phyloP scores from a whole-genome alignment of 2,329 filamentous ascomycete species.

The Cytospora paraplurivora region DNA sequence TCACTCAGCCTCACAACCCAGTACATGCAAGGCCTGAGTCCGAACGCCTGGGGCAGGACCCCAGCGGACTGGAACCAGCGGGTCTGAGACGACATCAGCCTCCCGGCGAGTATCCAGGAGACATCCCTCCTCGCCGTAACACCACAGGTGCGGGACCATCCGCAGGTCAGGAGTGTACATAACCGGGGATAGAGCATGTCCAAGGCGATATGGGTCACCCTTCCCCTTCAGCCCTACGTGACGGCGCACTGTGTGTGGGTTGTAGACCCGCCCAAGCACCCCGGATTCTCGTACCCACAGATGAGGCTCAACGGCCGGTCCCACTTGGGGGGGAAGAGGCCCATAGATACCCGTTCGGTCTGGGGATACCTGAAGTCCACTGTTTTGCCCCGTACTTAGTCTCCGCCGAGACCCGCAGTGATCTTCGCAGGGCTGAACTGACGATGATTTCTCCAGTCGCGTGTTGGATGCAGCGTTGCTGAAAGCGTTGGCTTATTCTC shows the following conservation, averaged over 20 bases:
- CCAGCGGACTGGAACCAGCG: no score
- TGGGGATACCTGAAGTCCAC: not conserved
- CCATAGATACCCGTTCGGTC: not conserved
- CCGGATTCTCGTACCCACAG: not conserved
- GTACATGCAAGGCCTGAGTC: not conserved
- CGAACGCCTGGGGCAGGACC: no score
- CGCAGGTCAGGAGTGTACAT: no score
- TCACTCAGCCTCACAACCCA: not conserved
- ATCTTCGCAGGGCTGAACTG: not conserved
- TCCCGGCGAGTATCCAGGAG: no score
- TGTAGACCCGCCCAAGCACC: not conserved
- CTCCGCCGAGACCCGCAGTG: not conserved
- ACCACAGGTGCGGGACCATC: no score
- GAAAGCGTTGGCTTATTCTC: not conserved
- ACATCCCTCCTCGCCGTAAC: no score
- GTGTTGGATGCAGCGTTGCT: not conserved
- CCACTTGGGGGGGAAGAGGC: not conserved
- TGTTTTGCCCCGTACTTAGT: not conserved
- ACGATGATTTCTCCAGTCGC: not conserved
- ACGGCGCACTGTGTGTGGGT: not conserved
- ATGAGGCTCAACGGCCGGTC: not conserved
- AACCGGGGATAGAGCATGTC: no score
- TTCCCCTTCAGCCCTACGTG: not conserved
- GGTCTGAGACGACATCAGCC: no score
- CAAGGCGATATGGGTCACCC: no score